Base-by-base conservation (phyloP, 2,329 filamentous ascomycete genomes). In the Chrysoporthe puriensis region DNA sequence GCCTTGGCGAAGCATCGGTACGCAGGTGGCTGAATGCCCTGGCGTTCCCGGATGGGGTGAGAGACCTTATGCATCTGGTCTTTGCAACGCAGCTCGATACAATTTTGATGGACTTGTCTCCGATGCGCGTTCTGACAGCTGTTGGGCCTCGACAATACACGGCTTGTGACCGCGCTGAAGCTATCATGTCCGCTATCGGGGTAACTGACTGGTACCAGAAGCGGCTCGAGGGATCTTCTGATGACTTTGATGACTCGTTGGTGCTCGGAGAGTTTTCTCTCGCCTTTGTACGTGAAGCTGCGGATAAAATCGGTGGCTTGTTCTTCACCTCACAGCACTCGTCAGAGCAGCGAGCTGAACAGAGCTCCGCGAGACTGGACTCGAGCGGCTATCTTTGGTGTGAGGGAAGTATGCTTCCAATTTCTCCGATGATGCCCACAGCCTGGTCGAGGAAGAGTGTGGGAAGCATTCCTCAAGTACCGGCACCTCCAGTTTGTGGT, bases 151-250 rank as follows among this genome's bases (percentile, higher is more conserved):
- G 59, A 13, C 40, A 44, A 14, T 62, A 44, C 21, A 44, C 59
- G 18, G 59, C 13, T 18, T 56, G 34, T 26, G 42, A 62, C 7
- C 34, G 59, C 21, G n/a, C 59, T 16, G 34, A 36, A 32, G 59
- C 34, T 1, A 44, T 62, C 42, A 62, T 62, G 59, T 62, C 59
- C 43, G 59, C 59, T 44, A 62, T 62, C n/a, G 59, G 59, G 9
- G 40, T 48, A 4, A 43, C 40, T 4, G 43, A 48, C 26, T 62
- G 43, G 59, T 62, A 46, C 18, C 40, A 46, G 26, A 46, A 46
- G 26, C 52, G 21, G 16, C 21, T 32, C 26, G 14, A 34, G 26
- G 32, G 52, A 2, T 16, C 52, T 34, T 2, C 18, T 18, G n/a
- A 48, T 21, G 9, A 18, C 40, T 18, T 16, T 11, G 40, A 6